These are phyloP conservation scores for Penicillium sp. DNA, from an alignment of 2,329 filamentous ascomycete species.

Conservation along the genomic window DNA sequence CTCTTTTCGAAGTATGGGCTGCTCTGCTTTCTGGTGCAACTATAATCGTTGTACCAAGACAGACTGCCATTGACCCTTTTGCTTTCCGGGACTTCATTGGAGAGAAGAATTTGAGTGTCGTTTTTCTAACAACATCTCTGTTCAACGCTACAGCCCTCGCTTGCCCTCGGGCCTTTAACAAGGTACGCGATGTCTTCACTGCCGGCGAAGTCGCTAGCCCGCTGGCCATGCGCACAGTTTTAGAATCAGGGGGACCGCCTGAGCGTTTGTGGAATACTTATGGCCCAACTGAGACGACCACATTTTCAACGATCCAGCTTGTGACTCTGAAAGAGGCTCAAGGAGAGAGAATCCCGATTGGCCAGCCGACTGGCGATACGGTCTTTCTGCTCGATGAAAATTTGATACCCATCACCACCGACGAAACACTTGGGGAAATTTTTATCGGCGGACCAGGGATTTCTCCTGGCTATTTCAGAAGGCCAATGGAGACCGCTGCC, in stretches of 20 bases:
- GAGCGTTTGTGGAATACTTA: constrained; percentile 18
- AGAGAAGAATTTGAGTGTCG: neutral
- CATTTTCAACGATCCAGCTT: neutral
- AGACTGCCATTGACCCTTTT: neutral
- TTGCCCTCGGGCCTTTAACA: neutral
- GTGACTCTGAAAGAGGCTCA: neutral
- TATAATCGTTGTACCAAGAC: constrained; percentile 1
- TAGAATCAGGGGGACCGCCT: constrained; percentile 9
- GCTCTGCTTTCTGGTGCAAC: constrained; percentile 13
- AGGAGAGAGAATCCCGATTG: neutral
- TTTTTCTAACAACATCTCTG: neutral
- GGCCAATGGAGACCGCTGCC: neutral
- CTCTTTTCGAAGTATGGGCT: constrained; percentile 19
- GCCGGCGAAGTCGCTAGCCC: neutral
- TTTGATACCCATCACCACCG: neutral
- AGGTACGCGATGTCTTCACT: neutral
- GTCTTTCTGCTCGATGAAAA: neutral
- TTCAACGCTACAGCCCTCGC: neutral
- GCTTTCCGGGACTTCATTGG: neutral
- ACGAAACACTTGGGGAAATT: neutral
- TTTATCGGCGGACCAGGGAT: neutral
- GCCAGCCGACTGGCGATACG: neutral
- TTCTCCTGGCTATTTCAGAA: neutral
- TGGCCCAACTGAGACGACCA: constrained; percentile 19
- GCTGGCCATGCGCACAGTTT: constrained; percentile 5